Percentiles rank a stretch among this genome's conserved stretches.
Evolutionary conservation across 495 filamentous ascomycete genomes (phyloP).

Genomic region (Podospora pseudoanserina): DNA sequence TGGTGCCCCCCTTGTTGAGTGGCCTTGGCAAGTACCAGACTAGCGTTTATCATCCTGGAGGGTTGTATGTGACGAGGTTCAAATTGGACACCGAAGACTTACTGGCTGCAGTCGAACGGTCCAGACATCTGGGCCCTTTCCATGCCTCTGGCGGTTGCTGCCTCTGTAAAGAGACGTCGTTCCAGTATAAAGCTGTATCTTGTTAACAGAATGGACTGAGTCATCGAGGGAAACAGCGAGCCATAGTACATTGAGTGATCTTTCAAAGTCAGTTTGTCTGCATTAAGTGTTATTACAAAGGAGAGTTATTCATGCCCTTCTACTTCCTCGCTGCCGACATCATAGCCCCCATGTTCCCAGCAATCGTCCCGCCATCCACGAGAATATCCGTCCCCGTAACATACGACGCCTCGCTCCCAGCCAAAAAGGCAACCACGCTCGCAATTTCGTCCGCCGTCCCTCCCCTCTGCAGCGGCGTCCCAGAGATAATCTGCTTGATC

Average conservation of each 20-base stretch:
- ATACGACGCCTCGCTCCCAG: constrained; percentile 47
- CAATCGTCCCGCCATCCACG: constrained; percentile 50
- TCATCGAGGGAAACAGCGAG: no score
- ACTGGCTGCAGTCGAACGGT: background rate
- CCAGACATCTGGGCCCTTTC: background rate
- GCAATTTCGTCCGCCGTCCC: constrained; percentile 50
- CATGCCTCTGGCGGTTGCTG: no score
- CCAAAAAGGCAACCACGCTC: constrained; percentile 49
- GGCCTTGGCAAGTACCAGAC: no score
- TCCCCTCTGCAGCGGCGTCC: constrained; percentile 21
- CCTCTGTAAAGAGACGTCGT: background rate
- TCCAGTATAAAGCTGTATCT: background rate
- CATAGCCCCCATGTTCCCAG: constrained; percentile 6
- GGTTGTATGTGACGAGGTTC: background rate
- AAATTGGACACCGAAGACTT: background rate
- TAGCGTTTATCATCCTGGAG: no score
- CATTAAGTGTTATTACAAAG: background rate
- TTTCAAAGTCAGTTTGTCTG: background rate
- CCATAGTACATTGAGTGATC: no score
- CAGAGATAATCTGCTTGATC: constrained; percentile 15
- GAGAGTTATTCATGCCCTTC: no score
- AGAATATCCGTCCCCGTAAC: constrained; percentile 54
- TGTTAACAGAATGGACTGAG: no score
- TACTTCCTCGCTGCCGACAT: background rate
- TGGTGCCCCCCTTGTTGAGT: no score